These are phyloP conservation scores for Neofusicoccum kwambonambiense DNA, from an alignment of 2,329 filamentous ascomycete genomes.

Conservation along the genomic window DNA sequence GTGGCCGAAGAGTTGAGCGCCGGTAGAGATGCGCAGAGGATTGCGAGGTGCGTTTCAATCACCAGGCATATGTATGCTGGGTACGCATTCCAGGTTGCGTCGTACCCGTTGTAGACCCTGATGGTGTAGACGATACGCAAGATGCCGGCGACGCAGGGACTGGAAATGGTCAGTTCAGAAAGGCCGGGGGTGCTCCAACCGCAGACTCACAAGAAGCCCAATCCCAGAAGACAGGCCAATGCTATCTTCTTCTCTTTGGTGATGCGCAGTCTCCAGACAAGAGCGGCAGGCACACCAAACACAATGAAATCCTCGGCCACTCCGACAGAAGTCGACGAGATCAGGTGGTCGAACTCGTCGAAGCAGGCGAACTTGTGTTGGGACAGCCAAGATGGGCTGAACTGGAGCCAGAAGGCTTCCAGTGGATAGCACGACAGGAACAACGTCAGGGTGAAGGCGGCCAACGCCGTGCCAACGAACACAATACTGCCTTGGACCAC, in stretches of 20 bases:
- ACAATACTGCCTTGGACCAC: conserved; percentile 38
- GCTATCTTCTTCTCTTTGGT: conserved; percentile 44
- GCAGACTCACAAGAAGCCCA: conserved; percentile 41
- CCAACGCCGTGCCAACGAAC: conserved; percentile 39
- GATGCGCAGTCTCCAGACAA: conserved; percentile 46
- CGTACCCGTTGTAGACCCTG: conserved; percentile 33
- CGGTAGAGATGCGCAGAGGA: conserved; percentile 45
- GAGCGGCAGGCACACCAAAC: conserved; percentile 42
- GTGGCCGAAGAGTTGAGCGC: conserved; percentile 42
- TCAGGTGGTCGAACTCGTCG: conserved; percentile 38
- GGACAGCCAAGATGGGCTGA: conserved; percentile 25
- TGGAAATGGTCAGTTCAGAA: background rate
- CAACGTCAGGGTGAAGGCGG: conserved; percentile 37
- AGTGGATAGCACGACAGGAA: conserved; percentile 41
- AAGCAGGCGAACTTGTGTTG: conserved; percentile 26
- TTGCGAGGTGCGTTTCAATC: conserved; percentile 41
- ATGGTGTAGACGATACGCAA: conserved; percentile 39
- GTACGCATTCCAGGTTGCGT: conserved; percentile 42
- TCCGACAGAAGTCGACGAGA: conserved; percentile 40
- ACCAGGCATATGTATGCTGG: conserved; percentile 43
- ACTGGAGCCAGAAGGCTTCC: conserved; percentile 42
- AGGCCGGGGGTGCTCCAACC: background rate
- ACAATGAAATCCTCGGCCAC: conserved; percentile 42
- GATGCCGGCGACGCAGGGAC: conserved; percentile 35
- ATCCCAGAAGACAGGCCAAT: conserved; percentile 44